Percentiles rank a stretch among this genome's conserved stretches.
These are phyloP conservation scores for Ascoidea tarda DNA, from an alignment of 805 yeast species.

Conservation along the genomic window DNA sequence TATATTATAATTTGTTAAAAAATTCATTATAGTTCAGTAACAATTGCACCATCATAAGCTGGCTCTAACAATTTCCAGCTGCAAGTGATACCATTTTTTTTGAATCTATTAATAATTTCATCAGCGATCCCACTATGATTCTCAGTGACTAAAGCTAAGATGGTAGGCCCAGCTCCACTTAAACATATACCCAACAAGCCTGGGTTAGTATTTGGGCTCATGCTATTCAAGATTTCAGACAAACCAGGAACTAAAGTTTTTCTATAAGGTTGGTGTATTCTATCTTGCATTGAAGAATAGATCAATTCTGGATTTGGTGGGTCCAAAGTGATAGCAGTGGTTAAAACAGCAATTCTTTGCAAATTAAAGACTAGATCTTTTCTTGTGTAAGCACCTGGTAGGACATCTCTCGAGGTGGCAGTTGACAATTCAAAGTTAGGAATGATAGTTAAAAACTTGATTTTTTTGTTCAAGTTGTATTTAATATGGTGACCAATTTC, in stretches of 20 bases:
- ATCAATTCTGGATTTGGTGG: conserved; percentile 76
- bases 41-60: conserved; percentile 79
- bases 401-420: conserved; percentile 78
- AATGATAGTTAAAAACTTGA: conserved; percentile 81
- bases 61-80: conserved; percentile 74
- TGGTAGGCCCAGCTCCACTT: conserved; percentile 98
- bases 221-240: conserved; percentile 59
- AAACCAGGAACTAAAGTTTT: conserved; percentile 86
- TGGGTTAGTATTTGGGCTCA: conserved; percentile 70
- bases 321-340: conserved; percentile 78
- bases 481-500: conserved; percentile 82
- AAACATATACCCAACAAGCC: conserved; percentile 90
- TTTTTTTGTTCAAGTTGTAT: conserved; percentile 68
- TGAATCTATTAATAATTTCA: conserved; percentile 58
- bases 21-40: conserved; percentile 18
- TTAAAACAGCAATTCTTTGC: conserved; percentile 84
- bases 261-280: conserved; percentile 95
- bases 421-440: conserved; percentile 94
- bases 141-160: conserved; percentile 81
- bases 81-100: conserved; percentile 53
- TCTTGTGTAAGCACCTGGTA: conserved; percentile 67
- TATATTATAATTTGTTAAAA: too few relatives aligned
- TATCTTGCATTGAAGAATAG: conserved; percentile 93
- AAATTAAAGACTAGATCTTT: conserved; percentile 83
- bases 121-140: conserved; percentile 75